A percentile compares a stretch with the other conserved stretches of the same genome.
Conservation (phyloP, 1,284 basidiomycete genomes). For the Tilletia indica region DNA sequence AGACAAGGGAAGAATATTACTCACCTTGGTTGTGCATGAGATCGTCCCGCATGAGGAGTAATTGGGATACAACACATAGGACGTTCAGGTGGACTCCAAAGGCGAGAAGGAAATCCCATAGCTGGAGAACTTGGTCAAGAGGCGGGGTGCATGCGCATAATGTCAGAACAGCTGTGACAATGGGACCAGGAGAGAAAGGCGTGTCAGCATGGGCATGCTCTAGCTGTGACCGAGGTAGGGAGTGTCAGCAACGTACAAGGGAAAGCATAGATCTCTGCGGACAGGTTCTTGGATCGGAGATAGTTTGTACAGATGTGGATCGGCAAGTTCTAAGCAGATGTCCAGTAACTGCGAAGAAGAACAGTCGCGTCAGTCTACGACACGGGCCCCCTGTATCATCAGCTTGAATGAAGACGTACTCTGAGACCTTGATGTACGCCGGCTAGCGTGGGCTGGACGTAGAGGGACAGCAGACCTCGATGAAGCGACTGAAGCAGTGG, state of each 20-base stretch:
- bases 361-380: too few species aligned
- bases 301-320: slow-evolving; percentile 77
- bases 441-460: slow-evolving; percentile 89
- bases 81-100: slow-evolving; percentile 95
- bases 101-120: slow-evolving; percentile 96
- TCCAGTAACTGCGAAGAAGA: slow-evolving; percentile 72
- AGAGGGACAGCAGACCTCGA: slow-evolving; percentile 89
- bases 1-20: slow-evolving; percentile 38
- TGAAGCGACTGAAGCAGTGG: slow-evolving; percentile 89
- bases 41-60: slow-evolving; percentile 82
- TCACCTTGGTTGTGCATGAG: slow-evolving; percentile 80
- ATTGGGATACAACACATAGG: slow-evolving; percentile 89
- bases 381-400: too few species aligned
- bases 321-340: slow-evolving; percentile 82
- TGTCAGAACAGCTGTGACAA: slow-evolving; percentile 75
- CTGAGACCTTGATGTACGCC: slow-evolving; percentile 91
- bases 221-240: not conserved
- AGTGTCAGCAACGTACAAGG: slow-evolving; percentile 68
- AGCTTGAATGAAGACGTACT: slow-evolving; percentile 60
- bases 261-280: slow-evolving; percentile 96
- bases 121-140: slow-evolving; percentile 81
- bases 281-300: slow-evolving; percentile 84
- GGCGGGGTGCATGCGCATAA: slow-evolving; percentile 95
- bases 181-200: too few species aligned
- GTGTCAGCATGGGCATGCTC: not conserved